A percentile compares a stretch with the other conserved stretches of the same genome.
phyloP scores from a whole-genome alignment of 2,329 filamentous ascomycete species.

The Dactylonectria macrodidyma region DNA sequence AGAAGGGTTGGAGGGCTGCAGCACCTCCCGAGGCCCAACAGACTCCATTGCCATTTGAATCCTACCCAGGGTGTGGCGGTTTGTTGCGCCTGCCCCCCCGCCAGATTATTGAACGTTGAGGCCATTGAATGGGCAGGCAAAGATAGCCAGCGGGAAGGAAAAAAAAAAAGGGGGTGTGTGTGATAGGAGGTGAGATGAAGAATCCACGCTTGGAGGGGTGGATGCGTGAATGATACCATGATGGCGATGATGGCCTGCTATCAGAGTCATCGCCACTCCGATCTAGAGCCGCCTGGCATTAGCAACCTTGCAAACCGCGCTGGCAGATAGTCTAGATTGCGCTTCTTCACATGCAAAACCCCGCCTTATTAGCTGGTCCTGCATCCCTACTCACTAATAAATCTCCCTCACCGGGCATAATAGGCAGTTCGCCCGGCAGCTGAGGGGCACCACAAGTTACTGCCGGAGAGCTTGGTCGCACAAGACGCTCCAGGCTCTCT shows the following conservation, averaged over 20 bases:
- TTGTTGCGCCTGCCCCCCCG: background rate
- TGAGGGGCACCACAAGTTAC: background rate
- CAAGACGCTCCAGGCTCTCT: conserved; percentile 4
- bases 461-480: background rate
- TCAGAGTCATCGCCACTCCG: background rate
- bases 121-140: background rate
- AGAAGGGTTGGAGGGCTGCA: conserved; percentile 4
- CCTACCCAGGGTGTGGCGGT: background rate
- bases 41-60: conserved; percentile 6
- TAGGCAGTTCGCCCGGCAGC: conserved; percentile 4
- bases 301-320: conserved; percentile 1
- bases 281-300: conserved; percentile 8
- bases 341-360: conserved; percentile 24
- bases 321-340: conserved; percentile 13
- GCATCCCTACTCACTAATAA: conserved; percentile 2
- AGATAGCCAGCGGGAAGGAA: background rate
- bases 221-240: conserved; percentile 17
- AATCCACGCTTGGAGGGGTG: background rate
- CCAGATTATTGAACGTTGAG: background rate
- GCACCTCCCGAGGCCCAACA: conserved; percentile 2
- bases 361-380: conserved; percentile 5
- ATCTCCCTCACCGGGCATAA: background rate
- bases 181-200: background rate
- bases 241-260: conserved; percentile 13
- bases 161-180: background rate